Conservation (phyloP, 176 grass and related monocot species). For the Bromus sterilis region DNA sequence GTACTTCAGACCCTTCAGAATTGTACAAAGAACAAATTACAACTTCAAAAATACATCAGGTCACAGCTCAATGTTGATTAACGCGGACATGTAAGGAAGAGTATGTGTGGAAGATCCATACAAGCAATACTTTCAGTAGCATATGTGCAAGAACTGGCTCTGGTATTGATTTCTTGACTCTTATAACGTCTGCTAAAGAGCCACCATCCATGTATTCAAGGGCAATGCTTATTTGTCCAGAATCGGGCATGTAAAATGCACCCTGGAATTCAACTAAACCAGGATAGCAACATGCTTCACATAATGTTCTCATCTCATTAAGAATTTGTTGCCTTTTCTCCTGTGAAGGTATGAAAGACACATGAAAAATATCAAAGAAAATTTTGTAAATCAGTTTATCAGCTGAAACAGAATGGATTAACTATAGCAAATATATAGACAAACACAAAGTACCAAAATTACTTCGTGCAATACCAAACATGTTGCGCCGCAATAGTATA, state of each 20-base stretch:
- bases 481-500: background rate
- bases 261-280: slow-evolving; percentile 94
- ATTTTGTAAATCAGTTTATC: background rate
- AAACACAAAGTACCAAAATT: slow-evolving; percentile 9
- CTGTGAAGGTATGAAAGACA: slow-evolving; percentile 41
- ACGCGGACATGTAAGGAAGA: slow-evolving; percentile 14
- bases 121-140: slow-evolving; percentile 66
- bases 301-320: slow-evolving; percentile 95
- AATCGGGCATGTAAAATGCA: slow-evolving; percentile 85
- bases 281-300: slow-evolving; percentile 77
- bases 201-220: slow-evolving; percentile 99
- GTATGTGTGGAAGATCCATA: slow-evolving; percentile 39
- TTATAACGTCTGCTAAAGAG: slow-evolving; percentile 84
- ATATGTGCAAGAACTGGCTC: slow-evolving; percentile 77
- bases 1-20: slow-evolving; percentile 69
- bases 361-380: slow-evolving; percentile 4
- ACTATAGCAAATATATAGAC: background rate
- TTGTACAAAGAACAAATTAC: slow-evolving; percentile 13
- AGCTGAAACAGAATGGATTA: background rate
- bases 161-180: slow-evolving; percentile 69
- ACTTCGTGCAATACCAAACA: background rate
- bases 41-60: slow-evolving; percentile 14
- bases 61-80: slow-evolving; percentile 13
- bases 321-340: slow-evolving; percentile 96
- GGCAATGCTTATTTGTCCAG: slow-evolving; percentile 93